phyloP scores from a whole-genome alignment of 2,329 filamentous ascomycete species.

The Venturia oleaginea region DNA sequence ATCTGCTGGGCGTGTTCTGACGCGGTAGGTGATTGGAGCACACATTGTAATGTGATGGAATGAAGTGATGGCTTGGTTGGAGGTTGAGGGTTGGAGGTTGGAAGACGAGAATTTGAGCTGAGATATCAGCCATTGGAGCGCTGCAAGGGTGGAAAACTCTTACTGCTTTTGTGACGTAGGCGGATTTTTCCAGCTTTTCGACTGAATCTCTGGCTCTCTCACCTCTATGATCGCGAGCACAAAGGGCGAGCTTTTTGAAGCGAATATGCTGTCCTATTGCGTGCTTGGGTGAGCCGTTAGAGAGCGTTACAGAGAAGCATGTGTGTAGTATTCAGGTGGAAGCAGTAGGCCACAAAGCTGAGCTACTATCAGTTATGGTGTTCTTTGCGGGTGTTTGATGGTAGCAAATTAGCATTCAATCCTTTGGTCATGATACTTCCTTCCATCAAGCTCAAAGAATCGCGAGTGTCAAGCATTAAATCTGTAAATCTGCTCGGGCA shows the following conservation, averaged over 20 bases:
- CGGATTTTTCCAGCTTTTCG: too few species aligned
- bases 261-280: too few species aligned
- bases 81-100: not conserved
- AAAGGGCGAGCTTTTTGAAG: too few species aligned
- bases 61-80: not conserved
- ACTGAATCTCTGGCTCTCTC: too few species aligned
- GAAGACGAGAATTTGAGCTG: not conserved
- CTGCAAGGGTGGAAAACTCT: too few species aligned
- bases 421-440: not conserved
- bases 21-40: not conserved
- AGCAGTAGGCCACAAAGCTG: too few species aligned
- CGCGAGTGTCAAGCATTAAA: too few species aligned
- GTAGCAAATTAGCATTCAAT: not conserved
- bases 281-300: not conserved
- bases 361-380: too few species aligned
- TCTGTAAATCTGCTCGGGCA: not conserved
- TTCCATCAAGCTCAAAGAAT: not conserved
- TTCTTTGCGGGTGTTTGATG: not conserved
- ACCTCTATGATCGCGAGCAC: too few species aligned
- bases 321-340: not conserved
- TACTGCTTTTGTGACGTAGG: too few species aligned
- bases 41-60: not conserved
- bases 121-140: too few species aligned
- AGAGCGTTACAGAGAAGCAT: not conserved
- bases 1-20: not conserved